These are phyloP conservation scores for Hemisphaericaspora xylanilytica DNA, from an alignment of 1,139 yeast species.

Conservation along the genomic window DNA sequence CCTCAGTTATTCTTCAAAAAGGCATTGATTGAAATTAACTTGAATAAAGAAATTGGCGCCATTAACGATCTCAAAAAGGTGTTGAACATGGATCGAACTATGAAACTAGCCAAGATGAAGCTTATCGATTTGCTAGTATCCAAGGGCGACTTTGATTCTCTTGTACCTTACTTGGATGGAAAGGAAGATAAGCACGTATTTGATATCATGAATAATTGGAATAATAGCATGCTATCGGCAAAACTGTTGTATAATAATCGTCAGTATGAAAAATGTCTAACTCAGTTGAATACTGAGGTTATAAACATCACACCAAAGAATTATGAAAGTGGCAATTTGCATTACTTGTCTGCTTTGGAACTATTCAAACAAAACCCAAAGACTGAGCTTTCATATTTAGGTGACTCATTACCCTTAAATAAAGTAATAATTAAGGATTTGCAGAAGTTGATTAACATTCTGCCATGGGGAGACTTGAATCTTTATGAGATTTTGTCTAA, in stretches of 20 bases:
- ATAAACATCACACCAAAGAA: conserved; percentile 25
- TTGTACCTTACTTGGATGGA: conserved; percentile 15
- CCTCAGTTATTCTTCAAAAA: conserved; percentile 50
- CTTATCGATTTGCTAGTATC: conserved; percentile 45
- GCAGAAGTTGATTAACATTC: conserved; percentile 26
- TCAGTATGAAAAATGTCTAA: conserved; percentile 21
- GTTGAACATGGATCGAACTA: conserved; percentile 36
- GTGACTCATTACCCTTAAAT: conserved; percentile 14
- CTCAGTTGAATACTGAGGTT: conserved; percentile 21
- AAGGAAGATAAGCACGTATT: conserved; percentile 15
- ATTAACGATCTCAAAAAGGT: conserved; percentile 46
- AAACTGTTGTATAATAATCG: conserved; percentile 12
- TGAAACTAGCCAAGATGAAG: conserved; percentile 43
- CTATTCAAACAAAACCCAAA: conserved; percentile 14
- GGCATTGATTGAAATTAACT: conserved; percentile 51
- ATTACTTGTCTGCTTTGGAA: conserved; percentile 20
- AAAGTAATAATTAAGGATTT: conserved; percentile 26
- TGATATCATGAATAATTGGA: conserved; percentile 19
- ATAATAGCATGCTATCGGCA: conserved; percentile 20
- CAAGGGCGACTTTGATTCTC: conserved; percentile 39
- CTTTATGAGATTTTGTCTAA: conserved; percentile 34
- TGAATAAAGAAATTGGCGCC: conserved; percentile 48
- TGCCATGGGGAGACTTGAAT: conserved; percentile 32
- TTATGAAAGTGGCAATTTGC: conserved; percentile 20
- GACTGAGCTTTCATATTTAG: conserved; percentile 13